These are phyloP conservation scores for Hypoxylon fuscum DNA, from an alignment of 495 filamentous ascomycete genomes.

Conservation along the genomic window DNA sequence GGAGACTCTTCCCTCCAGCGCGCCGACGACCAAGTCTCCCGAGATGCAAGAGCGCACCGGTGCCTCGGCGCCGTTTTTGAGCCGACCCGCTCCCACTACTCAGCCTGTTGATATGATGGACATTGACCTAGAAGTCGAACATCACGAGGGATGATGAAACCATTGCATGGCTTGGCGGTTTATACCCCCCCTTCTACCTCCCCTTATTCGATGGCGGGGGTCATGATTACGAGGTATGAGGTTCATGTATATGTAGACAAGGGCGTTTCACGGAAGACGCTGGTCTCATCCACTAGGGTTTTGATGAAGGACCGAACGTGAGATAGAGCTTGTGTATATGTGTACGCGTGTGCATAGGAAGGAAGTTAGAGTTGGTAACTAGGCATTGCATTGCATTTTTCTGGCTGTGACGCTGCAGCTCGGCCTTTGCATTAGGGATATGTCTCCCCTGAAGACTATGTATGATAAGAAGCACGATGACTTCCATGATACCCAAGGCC, in stretches of 20 bases:
- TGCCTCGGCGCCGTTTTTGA: constrained; percentile 29
- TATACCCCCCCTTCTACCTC: too few relatives aligned
- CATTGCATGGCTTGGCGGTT: neutral
- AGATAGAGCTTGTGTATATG: too few relatives aligned
- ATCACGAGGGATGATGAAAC: constrained; percentile 20
- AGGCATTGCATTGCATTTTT: neutral
- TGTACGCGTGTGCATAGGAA: too few relatives aligned
- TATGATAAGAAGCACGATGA: constrained; percentile 18
- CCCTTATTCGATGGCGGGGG: too few relatives aligned
- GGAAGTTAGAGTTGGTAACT: too few relatives aligned
- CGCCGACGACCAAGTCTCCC: constrained; percentile 25
- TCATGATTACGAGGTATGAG: constrained; percentile 10
- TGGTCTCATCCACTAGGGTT: neutral
- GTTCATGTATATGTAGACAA: constrained; percentile 8
- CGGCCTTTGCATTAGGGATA: constrained; percentile 1
- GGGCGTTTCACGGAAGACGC: neutral
- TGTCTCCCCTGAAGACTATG: constrained; percentile 2
- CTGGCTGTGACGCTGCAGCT: neutral
- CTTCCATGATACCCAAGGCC: constrained; percentile 30
- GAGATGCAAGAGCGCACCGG: constrained; percentile 53
- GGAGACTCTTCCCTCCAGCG: neutral
- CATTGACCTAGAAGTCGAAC: constrained; percentile 36
- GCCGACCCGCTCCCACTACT: constrained; percentile 12
- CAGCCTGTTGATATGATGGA: constrained; percentile 40
- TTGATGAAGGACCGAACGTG: neutral